Percentiles rank a stretch among this genome's conserved stretches.
phyloP scores from a whole-genome alignment of 2,329 filamentous ascomycete species.

The Zymoseptoria passerinii region DNA sequence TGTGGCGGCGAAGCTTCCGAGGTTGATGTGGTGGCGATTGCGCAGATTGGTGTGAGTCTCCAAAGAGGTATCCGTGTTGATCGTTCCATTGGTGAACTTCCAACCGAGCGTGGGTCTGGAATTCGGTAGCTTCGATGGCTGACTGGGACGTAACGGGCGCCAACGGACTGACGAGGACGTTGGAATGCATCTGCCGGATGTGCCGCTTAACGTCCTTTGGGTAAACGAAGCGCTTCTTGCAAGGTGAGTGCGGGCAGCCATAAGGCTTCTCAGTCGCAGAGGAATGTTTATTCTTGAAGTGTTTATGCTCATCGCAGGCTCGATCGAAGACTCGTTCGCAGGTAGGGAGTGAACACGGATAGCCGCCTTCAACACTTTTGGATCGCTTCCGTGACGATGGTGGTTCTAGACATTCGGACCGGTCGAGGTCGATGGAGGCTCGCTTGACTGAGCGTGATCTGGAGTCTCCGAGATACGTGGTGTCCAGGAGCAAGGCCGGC shows the following conservation, averaged over 20 bases:
- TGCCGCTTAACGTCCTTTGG: slow-evolving; percentile 1
- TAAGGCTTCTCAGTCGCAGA: neutral
- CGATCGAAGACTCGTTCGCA: neutral
- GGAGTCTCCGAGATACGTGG: too few relatives aligned
- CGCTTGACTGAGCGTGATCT: too few relatives aligned
- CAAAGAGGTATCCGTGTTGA: too few relatives aligned
- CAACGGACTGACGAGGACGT: neutral
- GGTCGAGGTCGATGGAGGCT: too few relatives aligned
- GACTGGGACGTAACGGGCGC: too few relatives aligned
- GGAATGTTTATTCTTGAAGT: neutral
- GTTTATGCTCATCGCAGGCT: slow-evolving; percentile 1
- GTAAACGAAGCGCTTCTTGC: neutral
- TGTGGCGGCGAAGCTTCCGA: neutral
- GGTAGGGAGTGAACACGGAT: neutral
- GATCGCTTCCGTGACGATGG: neutral
- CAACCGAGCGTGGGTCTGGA: too few relatives aligned
- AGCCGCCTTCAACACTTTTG: neutral
- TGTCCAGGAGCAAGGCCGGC: too few relatives aligned
- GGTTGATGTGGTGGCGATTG: neutral
- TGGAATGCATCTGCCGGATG: neutral
- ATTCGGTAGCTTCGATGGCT: too few relatives aligned
- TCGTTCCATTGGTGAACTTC: too few relatives aligned
- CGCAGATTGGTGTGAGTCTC: too few relatives aligned
- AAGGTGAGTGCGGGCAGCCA: neutral
- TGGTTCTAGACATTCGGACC: too few relatives aligned